Base-by-base conservation (phyloP, 768 basidiomycete species). In the Auricularia sp. region DNA sequence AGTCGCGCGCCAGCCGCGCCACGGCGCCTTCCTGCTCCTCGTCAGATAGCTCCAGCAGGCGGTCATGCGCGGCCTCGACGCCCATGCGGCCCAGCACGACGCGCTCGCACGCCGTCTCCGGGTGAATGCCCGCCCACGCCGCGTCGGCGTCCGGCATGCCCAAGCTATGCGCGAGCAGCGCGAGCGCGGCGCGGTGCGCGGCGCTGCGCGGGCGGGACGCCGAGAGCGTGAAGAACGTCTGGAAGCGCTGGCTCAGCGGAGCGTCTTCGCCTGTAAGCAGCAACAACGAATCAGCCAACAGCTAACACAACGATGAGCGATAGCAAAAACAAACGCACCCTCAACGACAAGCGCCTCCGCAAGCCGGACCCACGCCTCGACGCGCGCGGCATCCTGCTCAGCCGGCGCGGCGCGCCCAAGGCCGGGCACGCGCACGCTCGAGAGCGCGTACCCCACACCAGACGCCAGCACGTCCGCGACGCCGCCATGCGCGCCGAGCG, bases 201-300 rank as follows among this genome's bases (percentile, higher is more conserved):
- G 83, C 74, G 2, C 79, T 51, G 74, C 0, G 77, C 73, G 34
- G 75, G 72, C 62, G 77, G 76, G 62, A 76, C 72, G 6, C 79
- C 76, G 34, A 78, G 68, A 86, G 78, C 65, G 79, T 74, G 68
- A 81, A 78, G 76, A 83, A 89, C 7, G 83, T 82, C 67, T 83
- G 83, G 42, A 82, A 69, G 44, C 83, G 81, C 7, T 81, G 76
- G 11, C 74, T 65, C 56, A 73, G 58, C 13, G 76, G 74, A 7
- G 74, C 70, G 16, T 73, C 63, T 2, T 65, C 67, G 54, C 70
- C 63, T 24, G 16, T 59, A 62, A 61, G 29, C 29, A 29, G 29
- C 47, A 63, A 42, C 64, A 35, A 7, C 39, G 8, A 42, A 14
- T 36, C 47, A 14, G 63, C 3, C 4, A 13, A 29, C 29, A 29